These are phyloP conservation scores for Trichoderma virens DNA, from an alignment of 495 filamentous ascomycete species.

Conservation along the genomic window DNA sequence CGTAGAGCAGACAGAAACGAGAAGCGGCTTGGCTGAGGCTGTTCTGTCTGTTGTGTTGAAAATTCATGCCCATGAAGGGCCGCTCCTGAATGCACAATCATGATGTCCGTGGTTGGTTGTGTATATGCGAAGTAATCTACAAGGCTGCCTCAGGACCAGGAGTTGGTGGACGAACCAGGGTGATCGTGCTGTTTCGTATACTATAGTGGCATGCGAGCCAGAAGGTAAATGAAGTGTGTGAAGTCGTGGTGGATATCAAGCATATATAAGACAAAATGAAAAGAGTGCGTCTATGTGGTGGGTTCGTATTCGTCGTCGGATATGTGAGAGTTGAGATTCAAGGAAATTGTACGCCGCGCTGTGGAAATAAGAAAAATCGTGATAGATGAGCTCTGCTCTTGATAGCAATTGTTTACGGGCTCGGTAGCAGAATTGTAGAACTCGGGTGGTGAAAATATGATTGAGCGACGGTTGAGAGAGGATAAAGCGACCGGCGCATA, in stretches of 20 bases:
- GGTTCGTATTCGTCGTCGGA: slow-evolving; percentile 4
- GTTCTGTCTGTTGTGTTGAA: slow-evolving; percentile 31
- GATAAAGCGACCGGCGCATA: neutral
- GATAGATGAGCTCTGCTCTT: neutral
- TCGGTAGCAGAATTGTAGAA: neutral
- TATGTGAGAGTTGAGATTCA: neutral
- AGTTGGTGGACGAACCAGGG: neutral
- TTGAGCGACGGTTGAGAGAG: neutral
- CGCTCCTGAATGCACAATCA: slow-evolving; percentile 44
- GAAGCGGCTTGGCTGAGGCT: slow-evolving; percentile 31
- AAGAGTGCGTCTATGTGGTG: neutral
- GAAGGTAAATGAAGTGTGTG: neutral
- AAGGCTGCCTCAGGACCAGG: neutral
- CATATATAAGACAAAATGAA: neutral
- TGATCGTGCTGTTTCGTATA: neutral
- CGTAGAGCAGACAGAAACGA: slow-evolving; percentile 36
- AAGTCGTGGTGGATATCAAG: neutral
- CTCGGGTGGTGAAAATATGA: neutral
- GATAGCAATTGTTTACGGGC: neutral
- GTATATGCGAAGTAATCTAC: neutral
- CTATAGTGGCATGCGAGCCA: neutral
- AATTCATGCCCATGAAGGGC: slow-evolving; percentile 51
- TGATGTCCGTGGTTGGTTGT: slow-evolving; percentile 14
- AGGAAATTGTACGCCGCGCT: neutral
- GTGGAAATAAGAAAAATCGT: neutral